phyloP scores from a whole-genome alignment of 768 basidiomycete genomes.

The Hortiboletus campestris region DNA sequence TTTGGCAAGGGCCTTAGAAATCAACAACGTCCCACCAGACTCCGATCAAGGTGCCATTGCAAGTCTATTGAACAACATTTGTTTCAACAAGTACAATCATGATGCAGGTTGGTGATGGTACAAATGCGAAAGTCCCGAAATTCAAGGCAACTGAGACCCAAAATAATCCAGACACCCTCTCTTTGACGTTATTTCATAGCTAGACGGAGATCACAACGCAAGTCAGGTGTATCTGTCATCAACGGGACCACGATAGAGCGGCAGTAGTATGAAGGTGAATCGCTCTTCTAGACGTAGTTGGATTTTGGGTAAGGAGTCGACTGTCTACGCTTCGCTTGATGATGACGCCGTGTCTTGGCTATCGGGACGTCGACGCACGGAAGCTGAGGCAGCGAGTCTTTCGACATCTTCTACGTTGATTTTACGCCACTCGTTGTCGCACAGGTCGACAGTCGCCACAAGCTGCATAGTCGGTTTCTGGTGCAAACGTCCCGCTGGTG shows the following conservation, averaged over 20 bases:
- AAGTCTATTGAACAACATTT: neutral
- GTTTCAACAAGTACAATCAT: neutral
- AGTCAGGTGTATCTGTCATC: neutral
- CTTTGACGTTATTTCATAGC: neutral
- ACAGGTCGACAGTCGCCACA: neutral
- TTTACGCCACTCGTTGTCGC: neutral
- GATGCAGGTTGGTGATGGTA: neutral
- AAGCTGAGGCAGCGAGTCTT: conserved; percentile 13
- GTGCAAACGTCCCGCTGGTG: neutral
- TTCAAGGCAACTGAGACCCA: neutral
- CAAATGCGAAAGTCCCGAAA: neutral
- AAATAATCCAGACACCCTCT: neutral
- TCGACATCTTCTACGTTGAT: conserved; percentile 15
- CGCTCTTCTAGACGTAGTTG: neutral
- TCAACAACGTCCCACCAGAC: conserved; percentile 15
- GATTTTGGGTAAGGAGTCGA: neutral
- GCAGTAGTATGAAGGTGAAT: neutral
- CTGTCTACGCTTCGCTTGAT: neutral
- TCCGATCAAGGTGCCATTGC: neutral
- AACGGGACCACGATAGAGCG: neutral
- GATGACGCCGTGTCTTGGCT: neutral
- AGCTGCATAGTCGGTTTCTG: neutral
- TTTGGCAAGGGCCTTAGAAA: conserved; percentile 27
- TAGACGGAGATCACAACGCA: neutral
- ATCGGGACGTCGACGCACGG: neutral